Evolutionary conservation across 2,329 filamentous ascomycete species (phyloP), one percentile per base, ranked within the genome.

Genomic region (Ophiocordyceps sinensis): DNA sequence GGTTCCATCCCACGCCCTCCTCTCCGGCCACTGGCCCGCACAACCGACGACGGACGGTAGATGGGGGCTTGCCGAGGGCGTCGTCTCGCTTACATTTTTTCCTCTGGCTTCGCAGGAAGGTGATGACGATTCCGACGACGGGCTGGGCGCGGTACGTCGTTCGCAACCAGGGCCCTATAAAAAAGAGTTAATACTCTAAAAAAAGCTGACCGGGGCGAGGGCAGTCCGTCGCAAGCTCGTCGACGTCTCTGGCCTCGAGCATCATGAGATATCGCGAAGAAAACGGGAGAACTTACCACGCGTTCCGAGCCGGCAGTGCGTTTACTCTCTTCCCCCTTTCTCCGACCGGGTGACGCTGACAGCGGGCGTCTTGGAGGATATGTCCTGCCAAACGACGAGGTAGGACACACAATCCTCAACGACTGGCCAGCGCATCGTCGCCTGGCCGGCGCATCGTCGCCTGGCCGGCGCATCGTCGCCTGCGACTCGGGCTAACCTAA

Each of bases 241-340:
- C 56, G 0, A 50, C 48, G 0, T 61, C 58, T 3, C 48, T 61
- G n/a, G 47, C 50, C 14, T 60, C 60, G 1, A 64, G 59, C 42
- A 60, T 66, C 35, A 43, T 55, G 31, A 46, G 54, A 6, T 60
- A 59, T 46, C 57, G 60, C 5, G 49, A 54, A 10, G 61, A 64
- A 40, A 59, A 63, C 43, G 61, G 61, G 2, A 49, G 62, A 14
- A 63, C 59, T 0, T 64, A 63, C 32, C 58, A 64, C 39, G 49
- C 59, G 7, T 62, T 49, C 37, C 50, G 48, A 26, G 52, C 55
- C 21, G 49, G 49, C 1, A 57, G 56, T 58, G 38, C 43, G 53
- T 14, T 12, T 1, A 2, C 5, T 5, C 3, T 5, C 3, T 4
- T 1, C 15, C 7, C 28, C 11, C 26, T 17, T 17, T 17, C 12